A percentile compares a stretch with the other conserved stretches of the same genome.
phyloP scores from a whole-genome alignment of 2,329 filamentous ascomycete genomes.

The Neopestalotiopsis sp. region DNA sequence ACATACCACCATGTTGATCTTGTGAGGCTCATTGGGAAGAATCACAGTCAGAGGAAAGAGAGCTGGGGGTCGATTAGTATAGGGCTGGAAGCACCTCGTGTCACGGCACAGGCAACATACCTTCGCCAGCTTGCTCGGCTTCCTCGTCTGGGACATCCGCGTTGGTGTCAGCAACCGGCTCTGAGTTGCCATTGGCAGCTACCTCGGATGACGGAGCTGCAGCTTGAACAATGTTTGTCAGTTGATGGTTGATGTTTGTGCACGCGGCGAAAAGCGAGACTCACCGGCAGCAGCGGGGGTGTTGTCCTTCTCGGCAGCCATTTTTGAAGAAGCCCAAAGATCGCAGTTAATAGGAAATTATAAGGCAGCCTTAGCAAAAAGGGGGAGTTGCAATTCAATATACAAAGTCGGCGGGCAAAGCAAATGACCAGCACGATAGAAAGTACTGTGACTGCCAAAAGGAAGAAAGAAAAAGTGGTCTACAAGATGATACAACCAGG shows the following conservation, averaged over 20 bases:
- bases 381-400: slow-evolving; percentile 16
- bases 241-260: neutral
- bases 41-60: slow-evolving; percentile 73
- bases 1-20: slow-evolving; percentile 85
- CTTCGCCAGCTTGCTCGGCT: slow-evolving; percentile 31
- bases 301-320: slow-evolving; percentile 37
- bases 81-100: neutral
- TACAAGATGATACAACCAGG: slow-evolving; percentile 30
- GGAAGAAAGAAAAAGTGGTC: slow-evolving; percentile 22
- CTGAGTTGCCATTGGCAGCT: slow-evolving; percentile 28
- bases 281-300: slow-evolving; percentile 29
- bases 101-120: slow-evolving; percentile 25
- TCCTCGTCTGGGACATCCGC: slow-evolving; percentile 33
- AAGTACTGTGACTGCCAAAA: slow-evolving; percentile 11
- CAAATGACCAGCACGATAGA: slow-evolving; percentile 18
- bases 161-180: slow-evolving; percentile 27
- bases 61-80: slow-evolving; percentile 39
- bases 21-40: slow-evolving; percentile 78
- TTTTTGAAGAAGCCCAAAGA: slow-evolving; percentile 22
- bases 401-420: slow-evolving; percentile 17
- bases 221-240: slow-evolving; percentile 6
- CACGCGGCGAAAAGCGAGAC: slow-evolving; percentile 12
- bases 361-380: slow-evolving; percentile 2
- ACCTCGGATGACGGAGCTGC: slow-evolving; percentile 27
- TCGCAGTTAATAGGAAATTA: neutral